Base-by-base conservation (phyloP, 208 protist species). In the Vickermania ingenoplastis region DNA sequence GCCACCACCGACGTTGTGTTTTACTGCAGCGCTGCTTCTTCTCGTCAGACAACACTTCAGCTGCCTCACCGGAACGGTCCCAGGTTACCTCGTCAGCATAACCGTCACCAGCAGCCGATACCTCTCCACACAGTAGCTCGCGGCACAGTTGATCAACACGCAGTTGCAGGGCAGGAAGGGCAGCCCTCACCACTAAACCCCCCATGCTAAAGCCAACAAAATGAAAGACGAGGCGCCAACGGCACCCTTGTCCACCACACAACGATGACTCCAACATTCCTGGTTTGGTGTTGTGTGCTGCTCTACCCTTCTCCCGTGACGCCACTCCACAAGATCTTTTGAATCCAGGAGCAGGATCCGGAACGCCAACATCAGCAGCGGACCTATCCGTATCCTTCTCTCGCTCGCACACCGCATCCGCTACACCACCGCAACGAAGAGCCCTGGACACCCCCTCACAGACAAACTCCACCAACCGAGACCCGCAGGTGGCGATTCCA, bases 141-240 rank as follows among this genome's bases (percentile, higher is more conserved):
- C 7, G 36, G 36, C 7, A 45, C 11, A 17, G 36, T 7, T 45
- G 36, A 17, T 45, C 36, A 7, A 54, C 11, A 21, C 50, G 50
- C 22, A 13, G 24, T 7, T 63, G 60, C 23, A 91, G 50, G 21
- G 4, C 13, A 13, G 83, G 83, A 24, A 86, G 55, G 0, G 80
- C 77, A 30, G 71, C 68, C 5, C 83, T 73, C 1, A 87, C 65
- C 2, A 91, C 74, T 17, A 91, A 59, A 24, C 80, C 80, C 21
- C 83, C 80, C 80, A 91, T 91, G 26, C 71, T 77, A 57, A 79
- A 69, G 0, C 59, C 69, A 2, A 86, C 71, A 30, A 82, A 81
- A 48, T 63, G 75, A 41, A 91, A 63, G 30, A 77, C 69, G 22
- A 91, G 51, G 17, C 36, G 36, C 36, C 36, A 45, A 7, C 11